Evolutionary conservation across 2,329 filamentous ascomycete species (phyloP), one percentile per base, ranked within the genome.

Genomic region (Periconia macrospinosa): DNA sequence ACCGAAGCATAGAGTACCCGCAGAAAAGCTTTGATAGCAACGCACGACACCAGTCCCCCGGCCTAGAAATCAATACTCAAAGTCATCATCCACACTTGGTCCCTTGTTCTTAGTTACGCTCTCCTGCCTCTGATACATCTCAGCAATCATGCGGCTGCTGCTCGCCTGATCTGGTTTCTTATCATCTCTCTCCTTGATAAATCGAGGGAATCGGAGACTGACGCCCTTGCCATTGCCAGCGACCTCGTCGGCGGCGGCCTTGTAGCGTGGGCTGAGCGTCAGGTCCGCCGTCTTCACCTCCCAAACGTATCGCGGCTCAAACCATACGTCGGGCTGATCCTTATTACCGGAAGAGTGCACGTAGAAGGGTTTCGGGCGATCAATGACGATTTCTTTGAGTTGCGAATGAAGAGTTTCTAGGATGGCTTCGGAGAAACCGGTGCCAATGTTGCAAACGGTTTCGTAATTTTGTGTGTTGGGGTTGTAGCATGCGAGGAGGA

Each of bases 261-360:
- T 91, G 76, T 99, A 99, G 40, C 92, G 82, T 23, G 94, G 94
- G 62, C 89, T 93, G 19, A 99, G 83, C 1, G 94, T 97, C 65
- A 99, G 75, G 79, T 99, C 94, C 1, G 94, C 94, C 13, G 93
- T 96, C 79, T 93, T 96, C 63, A 99, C 92, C 76, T 99, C 94
- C 94, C 94, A 99, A 1, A 99, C 94, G 66, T 89, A 88, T 41
- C 87, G 86, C 14, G 94, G 91, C 80, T 99, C 94, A 71, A 99
- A 94, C 94, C 94, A 99, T 37, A 99, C 92, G 72, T 99, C 94
- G 1, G 94, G 94, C 73, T 99, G 94, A 71, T 97, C 92, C 76
- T 96, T 93, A 47, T 86, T 86, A 47, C 90, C 91, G 0, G 82
- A 78, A 3, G 89, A 92, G 74, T 99, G 94, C 1, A 86, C 82